phyloP scores from a whole-genome alignment of 2,329 filamentous ascomycete genomes.

The Coleophoma crateriformis region DNA sequence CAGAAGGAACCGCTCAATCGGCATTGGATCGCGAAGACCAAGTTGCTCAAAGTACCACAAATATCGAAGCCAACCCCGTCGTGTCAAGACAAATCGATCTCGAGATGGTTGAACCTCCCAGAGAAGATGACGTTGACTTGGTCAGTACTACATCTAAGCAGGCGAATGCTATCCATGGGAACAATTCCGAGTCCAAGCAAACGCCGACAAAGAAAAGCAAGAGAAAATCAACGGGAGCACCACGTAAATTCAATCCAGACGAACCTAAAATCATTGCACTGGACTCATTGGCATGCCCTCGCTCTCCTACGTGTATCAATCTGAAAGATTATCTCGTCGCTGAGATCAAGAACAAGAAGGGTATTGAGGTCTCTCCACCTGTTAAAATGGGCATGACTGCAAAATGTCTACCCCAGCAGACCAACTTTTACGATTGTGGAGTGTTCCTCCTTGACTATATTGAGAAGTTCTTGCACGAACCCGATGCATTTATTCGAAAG shows the following conservation, averaged over 20 bases:
- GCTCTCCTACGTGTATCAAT: constrained; percentile 57
- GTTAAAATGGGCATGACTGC: constrained; percentile 55
- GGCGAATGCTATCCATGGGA: neutral
- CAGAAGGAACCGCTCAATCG: neutral
- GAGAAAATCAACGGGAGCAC: constrained; percentile 23
- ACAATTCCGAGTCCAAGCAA: constrained; percentile 1
- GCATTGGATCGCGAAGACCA: neutral
- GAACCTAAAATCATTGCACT: constrained; percentile 76
- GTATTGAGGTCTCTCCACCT: constrained; percentile 23
- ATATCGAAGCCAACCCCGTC: neutral
- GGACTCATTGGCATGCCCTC: constrained; percentile 70
- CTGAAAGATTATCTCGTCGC: constrained; percentile 72
- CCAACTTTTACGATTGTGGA: constrained; percentile 86
- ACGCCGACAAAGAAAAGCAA: constrained; percentile 26
- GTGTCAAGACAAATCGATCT: neutral
- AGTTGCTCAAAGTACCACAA: neutral
- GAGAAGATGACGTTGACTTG: neutral
- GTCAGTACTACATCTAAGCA: neutral
- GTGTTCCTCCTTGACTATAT: constrained; percentile 82
- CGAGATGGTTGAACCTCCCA: neutral
- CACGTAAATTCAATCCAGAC: constrained; percentile 39
- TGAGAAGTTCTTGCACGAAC: constrained; percentile 72
- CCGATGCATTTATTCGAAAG: constrained; percentile 62
- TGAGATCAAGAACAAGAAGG: constrained; percentile 63
- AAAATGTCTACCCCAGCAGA: constrained; percentile 69